Evolutionary conservation across 768 basidiomycete genomes (phyloP).

Genomic region (Russula foetens): DNA sequence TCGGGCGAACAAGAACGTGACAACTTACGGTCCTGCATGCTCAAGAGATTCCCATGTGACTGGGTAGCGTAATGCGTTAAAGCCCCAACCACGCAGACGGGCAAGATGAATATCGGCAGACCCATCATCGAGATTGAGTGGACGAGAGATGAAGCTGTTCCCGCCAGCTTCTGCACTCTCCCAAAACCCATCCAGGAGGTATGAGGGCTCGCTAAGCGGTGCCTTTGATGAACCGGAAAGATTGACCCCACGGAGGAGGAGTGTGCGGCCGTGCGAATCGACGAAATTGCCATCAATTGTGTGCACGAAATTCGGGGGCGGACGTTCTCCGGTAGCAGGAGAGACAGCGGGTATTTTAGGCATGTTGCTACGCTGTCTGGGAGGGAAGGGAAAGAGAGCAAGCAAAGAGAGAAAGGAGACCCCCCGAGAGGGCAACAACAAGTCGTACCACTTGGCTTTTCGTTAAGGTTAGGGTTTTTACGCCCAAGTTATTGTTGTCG

Average conservation of each 20-base stretch:
- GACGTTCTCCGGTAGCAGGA: conserved; percentile 45
- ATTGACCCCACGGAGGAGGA: conserved; percentile 92
- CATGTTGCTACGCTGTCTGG: conserved; percentile 31
- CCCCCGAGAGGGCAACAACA: background rate
- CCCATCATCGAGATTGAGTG: conserved; percentile 78
- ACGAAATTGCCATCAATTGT: conserved; percentile 64
- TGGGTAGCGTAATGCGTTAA: conserved; percentile 74
- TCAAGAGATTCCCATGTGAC: conserved; percentile 96
- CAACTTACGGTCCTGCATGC: conserved; percentile 87
- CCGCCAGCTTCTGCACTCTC: conserved; percentile 62
- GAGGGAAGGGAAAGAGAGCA: background rate
- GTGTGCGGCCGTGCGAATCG: conserved; percentile 63
- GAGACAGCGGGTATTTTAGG: conserved; percentile 49
- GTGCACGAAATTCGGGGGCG: conserved; percentile 47
- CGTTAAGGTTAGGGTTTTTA: conserved; percentile 10
- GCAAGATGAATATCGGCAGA: conserved; percentile 80
- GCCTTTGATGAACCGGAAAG: conserved; percentile 85
- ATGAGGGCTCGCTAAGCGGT: conserved; percentile 61
- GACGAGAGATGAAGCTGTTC: conserved; percentile 65
- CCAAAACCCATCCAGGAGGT: conserved; percentile 74
- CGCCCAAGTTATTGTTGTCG: too few relatives aligned
- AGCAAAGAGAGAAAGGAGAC: background rate
- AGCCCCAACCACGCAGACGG: conserved; percentile 89
- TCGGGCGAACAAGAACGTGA: background rate
- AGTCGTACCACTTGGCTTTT: conserved; percentile 12